Base-by-base conservation (phyloP, 345 rosid genomes). In the Chamaenerion angustifolium region DNA sequence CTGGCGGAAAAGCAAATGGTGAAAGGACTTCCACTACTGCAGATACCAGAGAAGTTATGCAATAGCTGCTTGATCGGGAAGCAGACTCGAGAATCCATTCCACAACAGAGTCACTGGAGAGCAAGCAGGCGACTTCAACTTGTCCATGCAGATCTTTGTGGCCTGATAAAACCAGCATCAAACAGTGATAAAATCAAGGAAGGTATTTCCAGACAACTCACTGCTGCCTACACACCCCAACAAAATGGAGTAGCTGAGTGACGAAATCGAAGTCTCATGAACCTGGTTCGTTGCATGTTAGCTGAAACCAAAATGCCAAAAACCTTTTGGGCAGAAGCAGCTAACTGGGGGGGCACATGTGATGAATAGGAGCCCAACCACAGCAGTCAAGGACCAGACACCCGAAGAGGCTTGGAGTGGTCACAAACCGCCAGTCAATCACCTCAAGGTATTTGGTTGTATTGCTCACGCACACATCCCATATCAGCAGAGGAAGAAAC, bases 1-100 rank as follows among this genome's bases (percentile, higher is more conserved):
- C 27, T 59, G 5, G 16, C 31, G 3, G 25, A 50, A 21, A 59
- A 59, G 6, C 15, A 43, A 2, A 43, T 51, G 43, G 49, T 59
- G 12, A 17, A 15, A n/a, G n/a, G n/a, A 1, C 43, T 59, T 14
- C 50, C 44, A 27, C 14, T 18, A 43, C 10, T 10, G 1, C 4
- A 13, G 6, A 3, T 16, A 42, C 1, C 27, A 23, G 5, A 2
- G 2, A 23, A 1, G 2, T 4, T 8, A 41, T 15, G 5, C 43
- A 0, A 43, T 11, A 11, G 6, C 3, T 40, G 31, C 21, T 10
- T 52, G 16, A 27, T 41, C 12, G n/a, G 45, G 1, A 52, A 52
- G 8, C 31, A 52, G 37, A 21, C 37, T 12, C 12, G 19, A 8
- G 27, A 16, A 4, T 13, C 7, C 7, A 15, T 52, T 15, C 56